Evolutionary conservation across 2,329 filamentous ascomycete species (phyloP), one percentile per base, ranked within the genome.

Genomic region (Ceratocystis harringtonii): DNA sequence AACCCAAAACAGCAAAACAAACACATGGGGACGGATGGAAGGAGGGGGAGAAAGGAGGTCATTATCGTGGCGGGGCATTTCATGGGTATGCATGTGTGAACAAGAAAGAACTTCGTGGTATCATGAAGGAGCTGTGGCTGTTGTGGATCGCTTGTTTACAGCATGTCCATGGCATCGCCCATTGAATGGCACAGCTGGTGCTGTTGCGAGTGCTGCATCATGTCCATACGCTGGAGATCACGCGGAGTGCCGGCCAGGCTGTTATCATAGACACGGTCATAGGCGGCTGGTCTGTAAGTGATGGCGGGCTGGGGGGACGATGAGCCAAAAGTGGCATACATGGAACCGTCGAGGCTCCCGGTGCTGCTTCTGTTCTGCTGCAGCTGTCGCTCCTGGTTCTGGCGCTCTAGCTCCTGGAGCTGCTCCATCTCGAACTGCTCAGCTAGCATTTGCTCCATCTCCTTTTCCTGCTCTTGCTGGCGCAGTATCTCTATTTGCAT

Each of bases 261-360:
- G 25, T 57, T 32, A n/a, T 62, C 50, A 41, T 67, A 67, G n/a
- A 60, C 61, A 5, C 63, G 52, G 12, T 67, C 66, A 63, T 65
- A 67, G 17, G 66, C 66, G 17, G 58, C 66, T 28, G 69, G 68
- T 61, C 68, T 69, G 55, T 70, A 70, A 8, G 58, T 55, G 1
- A 65, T 63, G 1, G 43, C 19, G 19, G 25, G 25, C 43, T 36
- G 41, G 1, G 66, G 61, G 2, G 43, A 22, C 4, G 25, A 8
- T 17, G 28, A 32, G 45, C 71, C 71, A 66, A 77, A 78, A 67
- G 78, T 77, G 57, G 73, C 76, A 69, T 79, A 80, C 28, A 62
- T 52, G 8, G 41, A 19, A 32, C 44, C 57, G 7, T 65, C 44
- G 28, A 65, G 32, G 44, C 63, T 65, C 2, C 57, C 57, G 10